Evolutionary conservation across 768 basidiomycete species (phyloP), one percentile per base, ranked within the genome.

Genomic region (Sutorius australiensis): DNA sequence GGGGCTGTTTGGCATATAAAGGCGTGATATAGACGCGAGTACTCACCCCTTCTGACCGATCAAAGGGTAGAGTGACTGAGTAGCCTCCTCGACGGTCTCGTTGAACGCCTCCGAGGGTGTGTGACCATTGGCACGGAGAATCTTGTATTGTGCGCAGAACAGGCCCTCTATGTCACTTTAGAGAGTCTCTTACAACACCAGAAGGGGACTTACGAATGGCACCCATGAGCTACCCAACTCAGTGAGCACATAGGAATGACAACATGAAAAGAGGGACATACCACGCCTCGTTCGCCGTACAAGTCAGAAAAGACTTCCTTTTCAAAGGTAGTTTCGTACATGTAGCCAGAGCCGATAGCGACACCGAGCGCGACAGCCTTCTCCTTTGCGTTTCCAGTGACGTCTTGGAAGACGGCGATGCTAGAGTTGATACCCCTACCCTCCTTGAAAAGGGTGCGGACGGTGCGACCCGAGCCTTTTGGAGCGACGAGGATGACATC

Each of bases 11-110:
- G 31, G 37, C 21, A 47, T 7, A 24, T 52, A 30, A 16, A 46
- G 40, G 16, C 40, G 11, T 10, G 16, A 33, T 17, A 16, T 5
- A 27, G 1, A 24, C 17, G 33, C 14, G 6, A 32, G 49, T 7
- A 67, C 84, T 50, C 70, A 90, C 87, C 93, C 94, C 71, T 97
- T 89, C 67, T 87, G 81, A 61, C 95, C 97, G 65, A 99, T 93
- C 72, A 99, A 74, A 55, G 97, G 97, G 80, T 92, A 98, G 58
- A 99, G 84, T 36, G 93, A 95, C 70, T 99, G 95, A 39, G 95
- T 98, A n/a, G 97, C 97, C 77, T 98, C 97, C 75, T 98, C 97
- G 56, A 98, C 97, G 54, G 97, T 98, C 80, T 99, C 97, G 74
- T 99, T 98, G 85, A 99, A 98, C 45, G 95, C 95, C 72, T 99